Base-by-base conservation (phyloP, 768 basidiomycete genomes). In the Agaricus blazei region DNA sequence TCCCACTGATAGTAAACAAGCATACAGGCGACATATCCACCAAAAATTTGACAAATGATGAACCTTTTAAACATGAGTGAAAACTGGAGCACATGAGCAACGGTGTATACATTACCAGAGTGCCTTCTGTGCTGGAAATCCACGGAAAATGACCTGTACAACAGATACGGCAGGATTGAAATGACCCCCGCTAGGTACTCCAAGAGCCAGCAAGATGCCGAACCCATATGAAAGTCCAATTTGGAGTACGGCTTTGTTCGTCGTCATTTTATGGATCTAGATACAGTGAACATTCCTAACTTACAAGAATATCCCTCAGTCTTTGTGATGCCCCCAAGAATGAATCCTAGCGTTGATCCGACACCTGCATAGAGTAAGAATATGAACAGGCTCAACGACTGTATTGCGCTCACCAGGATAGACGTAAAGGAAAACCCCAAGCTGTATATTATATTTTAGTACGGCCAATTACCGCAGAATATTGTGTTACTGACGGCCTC, bases 121-220 rank as follows among this genome's bases (percentile, higher is more conserved):
- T 3, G 78, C 84, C 54, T 83, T 87, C 44, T 63, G 51, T 11
- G 66, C 51, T 1, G 86, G 82, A 66, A 85, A 83, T 0, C 76
- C 77, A 57, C 70, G 80, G 72, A 81, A 80, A 12, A 85, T 9
- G 15, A 74, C 68, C 42, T 77, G 68, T 7, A 76, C 67, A 46
- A 87, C 69, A 3, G 85, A 83, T 23, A 88, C 73, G 47, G 79
- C 76, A 2, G 88, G 90, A 52, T 75, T 84, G 64, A 88, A 82
- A 61, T 88, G 86, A 23, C 84, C 80, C 9, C 81, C 82, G 15
- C 77, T 65, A 4, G 68, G 68, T 49, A 84, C 67, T 8, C 68
- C 65, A 50, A 87, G 63, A 0, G 85, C 86, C 48, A 86, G 74
- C 12, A 84, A 59, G 58, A 86, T 83, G 26, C 85, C 85, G 36